phyloP scores from a whole-genome alignment of 2,329 filamentous ascomycete genomes.

The Davidsoniella eucalypti region DNA sequence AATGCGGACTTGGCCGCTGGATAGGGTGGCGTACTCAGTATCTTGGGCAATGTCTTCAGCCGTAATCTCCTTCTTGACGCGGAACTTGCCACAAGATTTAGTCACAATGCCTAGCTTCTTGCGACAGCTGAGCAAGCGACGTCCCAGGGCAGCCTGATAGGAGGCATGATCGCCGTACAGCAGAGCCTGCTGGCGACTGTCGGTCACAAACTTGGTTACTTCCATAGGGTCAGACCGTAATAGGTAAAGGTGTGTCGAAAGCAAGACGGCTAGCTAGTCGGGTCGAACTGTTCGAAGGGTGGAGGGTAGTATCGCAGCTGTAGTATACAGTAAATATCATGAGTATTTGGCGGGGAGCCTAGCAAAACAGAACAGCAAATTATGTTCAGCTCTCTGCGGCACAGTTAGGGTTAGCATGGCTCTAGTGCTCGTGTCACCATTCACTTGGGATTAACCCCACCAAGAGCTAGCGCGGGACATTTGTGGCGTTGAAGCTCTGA shows the following conservation, averaged over 20 bases:
- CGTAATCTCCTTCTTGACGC: constrained; percentile 51
- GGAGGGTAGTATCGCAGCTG: background rate
- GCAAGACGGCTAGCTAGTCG: too few relatives aligned
- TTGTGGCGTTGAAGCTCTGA: too few relatives aligned
- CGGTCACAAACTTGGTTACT: constrained; percentile 70
- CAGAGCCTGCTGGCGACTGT: constrained; percentile 65
- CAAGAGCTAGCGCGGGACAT: too few relatives aligned
- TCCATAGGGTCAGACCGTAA: constrained; percentile 44
- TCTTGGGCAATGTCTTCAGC: constrained; percentile 59
- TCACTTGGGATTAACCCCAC: too few relatives aligned
- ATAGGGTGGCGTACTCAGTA: constrained; percentile 44
- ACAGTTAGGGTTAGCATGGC: too few relatives aligned
- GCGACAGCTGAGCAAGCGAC: constrained; percentile 65
- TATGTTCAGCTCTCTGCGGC: too few relatives aligned
- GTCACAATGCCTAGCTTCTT: constrained; percentile 75
- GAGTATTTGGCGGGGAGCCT: too few relatives aligned
- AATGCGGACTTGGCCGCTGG: background rate
- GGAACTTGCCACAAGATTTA: constrained; percentile 74
- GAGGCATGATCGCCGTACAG: constrained; percentile 77
- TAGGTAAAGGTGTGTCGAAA: too few relatives aligned
- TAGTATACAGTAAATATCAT: background rate
- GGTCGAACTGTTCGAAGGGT: background rate
- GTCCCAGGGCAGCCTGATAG: constrained; percentile 65
- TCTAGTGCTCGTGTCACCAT: too few relatives aligned
- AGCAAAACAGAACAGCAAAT: too few relatives aligned